phyloP scores from a whole-genome alignment of 305 asterid genomes.

The Fraxinus latifolia region DNA sequence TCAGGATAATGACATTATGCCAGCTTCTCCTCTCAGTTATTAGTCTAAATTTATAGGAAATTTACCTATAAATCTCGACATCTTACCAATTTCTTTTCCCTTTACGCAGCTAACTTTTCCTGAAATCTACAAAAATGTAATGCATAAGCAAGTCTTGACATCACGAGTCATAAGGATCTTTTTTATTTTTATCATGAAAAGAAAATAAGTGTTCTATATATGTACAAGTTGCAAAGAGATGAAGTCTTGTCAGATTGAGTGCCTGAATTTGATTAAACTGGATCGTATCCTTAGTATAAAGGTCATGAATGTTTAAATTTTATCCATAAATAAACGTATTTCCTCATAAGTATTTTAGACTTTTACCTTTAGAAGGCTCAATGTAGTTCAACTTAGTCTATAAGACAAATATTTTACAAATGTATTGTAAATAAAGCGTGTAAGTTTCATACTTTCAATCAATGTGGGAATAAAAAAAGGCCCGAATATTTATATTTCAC shows the following conservation, averaged over 20 bases:
- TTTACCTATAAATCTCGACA: neutral
- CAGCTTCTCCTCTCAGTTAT: neutral
- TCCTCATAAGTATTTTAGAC: neutral
- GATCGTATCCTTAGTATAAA: neutral
- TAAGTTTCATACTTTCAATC: neutral
- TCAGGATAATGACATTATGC: neutral
- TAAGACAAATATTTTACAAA: neutral
- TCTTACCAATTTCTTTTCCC: neutral
- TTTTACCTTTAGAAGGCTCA: neutral
- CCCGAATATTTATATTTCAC: neutral
- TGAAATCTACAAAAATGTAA: neutral
- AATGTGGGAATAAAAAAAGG: neutral
- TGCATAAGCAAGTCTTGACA: neutral
- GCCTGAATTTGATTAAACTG: neutral
- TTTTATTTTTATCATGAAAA: neutral
- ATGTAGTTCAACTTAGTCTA: neutral
- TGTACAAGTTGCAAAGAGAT: neutral
- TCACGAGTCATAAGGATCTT: neutral
- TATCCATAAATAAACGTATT: neutral
- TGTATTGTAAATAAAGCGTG: neutral
- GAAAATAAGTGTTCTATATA: neutral
- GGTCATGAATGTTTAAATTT: neutral
- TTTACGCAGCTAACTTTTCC: neutral
- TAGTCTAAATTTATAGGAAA: neutral
- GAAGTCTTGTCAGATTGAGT: neutral